phyloP scores from a whole-genome alignment of 2,329 filamentous ascomycete genomes.

The Penicillium janthinellum region DNA sequence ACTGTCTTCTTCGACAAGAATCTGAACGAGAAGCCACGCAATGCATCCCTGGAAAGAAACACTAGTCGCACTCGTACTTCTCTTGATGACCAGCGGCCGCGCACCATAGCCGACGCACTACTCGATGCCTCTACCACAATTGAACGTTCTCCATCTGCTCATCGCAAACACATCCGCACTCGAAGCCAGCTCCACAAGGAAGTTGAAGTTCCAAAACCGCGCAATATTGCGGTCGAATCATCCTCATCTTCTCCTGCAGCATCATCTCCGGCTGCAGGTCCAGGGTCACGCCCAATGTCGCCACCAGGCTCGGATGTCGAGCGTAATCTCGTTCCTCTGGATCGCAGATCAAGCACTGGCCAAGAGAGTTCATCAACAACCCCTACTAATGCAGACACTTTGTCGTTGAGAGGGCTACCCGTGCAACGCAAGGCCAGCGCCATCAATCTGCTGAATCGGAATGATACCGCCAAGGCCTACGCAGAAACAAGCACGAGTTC shows the following conservation, averaged over 20 bases:
- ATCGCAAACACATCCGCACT: conserved; percentile 43
- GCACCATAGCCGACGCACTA: conserved; percentile 87
- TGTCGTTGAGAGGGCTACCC: conserved; percentile 31
- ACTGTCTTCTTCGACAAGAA: conserved; percentile 91
- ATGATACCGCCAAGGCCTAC: conserved; percentile 60
- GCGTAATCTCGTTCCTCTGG: conserved; percentile 35
- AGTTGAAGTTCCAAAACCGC: conserved; percentile 18
- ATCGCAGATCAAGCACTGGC: conserved; percentile 28
- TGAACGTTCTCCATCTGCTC: conserved; percentile 61
- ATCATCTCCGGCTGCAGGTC: conserved; percentile 39
- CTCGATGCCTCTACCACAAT: conserved; percentile 90
- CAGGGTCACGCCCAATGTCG: conserved; percentile 37
- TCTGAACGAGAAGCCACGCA: conserved; percentile 52
- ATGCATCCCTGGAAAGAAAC: conserved; percentile 27
- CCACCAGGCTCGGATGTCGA: conserved; percentile 39
- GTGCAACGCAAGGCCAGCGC: conserved; percentile 54
- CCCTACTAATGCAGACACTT: conserved; percentile 34
- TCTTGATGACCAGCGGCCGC: conserved; percentile 52
- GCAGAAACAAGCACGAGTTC: conserved; percentile 68
- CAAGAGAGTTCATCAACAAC: conserved; percentile 34
- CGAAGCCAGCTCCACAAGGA: conserved; percentile 45
- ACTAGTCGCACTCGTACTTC: conserved; percentile 28
- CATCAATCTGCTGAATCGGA: conserved; percentile 61
- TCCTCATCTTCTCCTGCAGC: conserved; percentile 38
- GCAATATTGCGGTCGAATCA: conserved; percentile 29